These are phyloP conservation scores for Pestalotiopsis fici DNA, from an alignment of 2,329 filamentous ascomycete genomes.

Conservation along the genomic window DNA sequence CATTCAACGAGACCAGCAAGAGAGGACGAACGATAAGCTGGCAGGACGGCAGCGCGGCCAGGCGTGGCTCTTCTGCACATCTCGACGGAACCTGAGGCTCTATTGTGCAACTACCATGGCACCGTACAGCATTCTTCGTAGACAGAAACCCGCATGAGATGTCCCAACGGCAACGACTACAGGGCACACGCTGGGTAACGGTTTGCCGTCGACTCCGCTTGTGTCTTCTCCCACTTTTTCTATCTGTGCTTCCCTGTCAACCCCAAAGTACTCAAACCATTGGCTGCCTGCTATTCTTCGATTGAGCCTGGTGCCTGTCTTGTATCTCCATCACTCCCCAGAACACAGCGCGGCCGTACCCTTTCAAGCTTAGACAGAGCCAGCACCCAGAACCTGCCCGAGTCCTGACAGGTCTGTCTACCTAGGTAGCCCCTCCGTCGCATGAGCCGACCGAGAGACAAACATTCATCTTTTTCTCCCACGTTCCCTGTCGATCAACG, in stretches of 20 bases:
- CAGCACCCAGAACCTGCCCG: not conserved
- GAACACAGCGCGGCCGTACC: not conserved
- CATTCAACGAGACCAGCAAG: conserved; percentile 13
- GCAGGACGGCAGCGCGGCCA: not conserved
- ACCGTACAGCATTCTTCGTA: not conserved
- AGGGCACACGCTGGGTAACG: not conserved
- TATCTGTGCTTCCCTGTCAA: not conserved
- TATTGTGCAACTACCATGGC: not conserved
- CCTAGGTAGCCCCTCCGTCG: conserved; percentile 7
- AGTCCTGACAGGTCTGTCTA: not conserved
- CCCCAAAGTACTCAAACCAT: not conserved
- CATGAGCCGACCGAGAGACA: conserved; percentile 1
- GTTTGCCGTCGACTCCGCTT: not conserved
- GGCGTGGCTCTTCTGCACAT: not conserved
- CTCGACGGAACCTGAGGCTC: not conserved
- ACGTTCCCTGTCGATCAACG: not conserved
- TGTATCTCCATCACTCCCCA: not conserved
- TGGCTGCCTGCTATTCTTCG: not conserved
- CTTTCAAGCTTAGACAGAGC: not conserved
- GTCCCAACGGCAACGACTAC: not conserved
- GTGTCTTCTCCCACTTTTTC: not conserved
- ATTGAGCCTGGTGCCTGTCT: not conserved
- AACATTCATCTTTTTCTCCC: not conserved
- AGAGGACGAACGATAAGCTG: not conserved
- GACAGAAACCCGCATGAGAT: not conserved